Conservation (phyloP, 495 filamentous ascomycete species). For the Neurospora intermedia region DNA sequence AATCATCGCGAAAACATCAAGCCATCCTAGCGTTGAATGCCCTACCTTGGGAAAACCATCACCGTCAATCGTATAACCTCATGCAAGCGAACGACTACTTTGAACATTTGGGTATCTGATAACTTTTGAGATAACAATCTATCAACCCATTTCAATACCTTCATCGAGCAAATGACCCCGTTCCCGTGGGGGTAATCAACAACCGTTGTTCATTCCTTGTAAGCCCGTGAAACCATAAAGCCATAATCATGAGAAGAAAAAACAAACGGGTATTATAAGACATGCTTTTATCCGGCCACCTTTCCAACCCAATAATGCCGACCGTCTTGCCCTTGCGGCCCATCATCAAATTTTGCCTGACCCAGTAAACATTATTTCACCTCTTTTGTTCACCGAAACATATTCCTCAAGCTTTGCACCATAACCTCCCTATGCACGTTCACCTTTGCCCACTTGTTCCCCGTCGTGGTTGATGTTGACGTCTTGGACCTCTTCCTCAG, state of each 20-base stretch:
- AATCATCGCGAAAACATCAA: too few relatives aligned
- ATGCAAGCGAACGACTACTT: neutral
- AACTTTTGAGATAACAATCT: neutral
- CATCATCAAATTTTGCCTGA: neutral
- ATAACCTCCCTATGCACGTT: slow-evolving; percentile 28
- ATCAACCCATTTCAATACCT: neutral
- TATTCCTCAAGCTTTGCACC: slow-evolving; percentile 30
- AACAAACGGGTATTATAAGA: slow-evolving; percentile 7
- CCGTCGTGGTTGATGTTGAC: neutral
- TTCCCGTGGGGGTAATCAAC: neutral
- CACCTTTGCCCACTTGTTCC: slow-evolving; percentile 21
- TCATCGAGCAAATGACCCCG: neutral
- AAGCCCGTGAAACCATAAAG: neutral
- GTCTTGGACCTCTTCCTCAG: slow-evolving; percentile 4
- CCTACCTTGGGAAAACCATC: too few relatives aligned
- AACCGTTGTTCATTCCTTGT: neutral
- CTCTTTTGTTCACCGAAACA: slow-evolving; percentile 24
- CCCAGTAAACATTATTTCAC: neutral
- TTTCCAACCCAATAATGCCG: neutral
- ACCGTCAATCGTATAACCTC: too few relatives aligned
- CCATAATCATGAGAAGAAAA: slow-evolving; percentile 3
- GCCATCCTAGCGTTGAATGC: too few relatives aligned
- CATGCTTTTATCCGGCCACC: slow-evolving; percentile 4
- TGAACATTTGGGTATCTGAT: neutral
- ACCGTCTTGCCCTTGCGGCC: neutral